Base-by-base conservation (phyloP, 306 rosid genomes). In the Comarum palustre region DNA sequence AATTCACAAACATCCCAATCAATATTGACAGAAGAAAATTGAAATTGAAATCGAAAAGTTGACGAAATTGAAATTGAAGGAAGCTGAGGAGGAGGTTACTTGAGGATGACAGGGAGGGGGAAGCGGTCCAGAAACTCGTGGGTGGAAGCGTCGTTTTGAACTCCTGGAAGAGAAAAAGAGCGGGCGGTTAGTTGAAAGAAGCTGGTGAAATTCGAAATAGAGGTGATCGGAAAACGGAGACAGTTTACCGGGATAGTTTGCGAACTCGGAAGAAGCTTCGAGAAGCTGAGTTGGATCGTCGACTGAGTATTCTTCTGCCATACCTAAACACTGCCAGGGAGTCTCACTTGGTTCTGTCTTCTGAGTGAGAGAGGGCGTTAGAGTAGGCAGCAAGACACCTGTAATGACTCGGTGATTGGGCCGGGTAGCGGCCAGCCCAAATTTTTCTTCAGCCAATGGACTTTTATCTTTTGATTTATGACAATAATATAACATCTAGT, bases 41-140 rank as follows among this genome's bases (percentile, higher is more conserved):
- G 25, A 48, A 51, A 20, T 34, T 25, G 50, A 19, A 75, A 68
- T 15, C 9, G 41, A 70, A 8, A 24, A 39, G 60, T 45, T 45
- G 31, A 54, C 34, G 19, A 24, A 19, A 6, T 6, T 48, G 2
- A 69, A 9, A 16, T 2, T 31, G 3, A 27, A 73, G 54, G 24
- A 71, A 43, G 38, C 20, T 5, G 32, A 45, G 15, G 39, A 39
- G 80, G 31, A 39, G 13, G 41, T 42, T 72, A 94, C 98, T 84
- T 85, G 72, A 91, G 82, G 19, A 91, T 72, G 67, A 79, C 82
- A 1, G 87, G 92, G 31, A 94, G 97, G 24, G 97, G 98, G 78
- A 87, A 89, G 73, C 90, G 90, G 76, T 78, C 75, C 38, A 94
- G 91, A 66, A 94, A 94, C 9, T 81, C 77, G 79, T 77, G 82